A percentile compares a stretch with the other conserved stretches of the same genome.
Evolutionary conservation across 345 rosid genomes (phyloP).

Genomic region (Syzygium grande): DNA sequence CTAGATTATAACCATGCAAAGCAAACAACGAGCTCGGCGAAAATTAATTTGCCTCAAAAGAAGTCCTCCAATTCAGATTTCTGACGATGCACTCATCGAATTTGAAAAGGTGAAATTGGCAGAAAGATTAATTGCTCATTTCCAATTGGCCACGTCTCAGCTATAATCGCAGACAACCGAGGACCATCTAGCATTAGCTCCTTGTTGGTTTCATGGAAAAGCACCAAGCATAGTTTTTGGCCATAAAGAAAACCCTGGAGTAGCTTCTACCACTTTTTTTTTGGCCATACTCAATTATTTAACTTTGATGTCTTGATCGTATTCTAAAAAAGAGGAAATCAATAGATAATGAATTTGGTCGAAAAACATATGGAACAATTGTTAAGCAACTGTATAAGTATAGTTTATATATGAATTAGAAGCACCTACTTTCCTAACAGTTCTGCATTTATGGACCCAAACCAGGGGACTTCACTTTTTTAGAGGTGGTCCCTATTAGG

Average conservation of each 20-base stretch:
- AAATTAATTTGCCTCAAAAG: not conserved
- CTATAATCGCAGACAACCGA: not conserved
- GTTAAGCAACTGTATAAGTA: not conserved
- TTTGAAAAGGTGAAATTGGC: not conserved
- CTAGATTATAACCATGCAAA: not conserved
- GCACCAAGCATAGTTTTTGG: not conserved
- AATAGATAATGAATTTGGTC: not conserved
- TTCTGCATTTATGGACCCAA: not conserved
- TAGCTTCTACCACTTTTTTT: not conserved
- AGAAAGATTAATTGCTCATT: not conserved
- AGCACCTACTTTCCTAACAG: not conserved
- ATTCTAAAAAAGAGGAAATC: not conserved
- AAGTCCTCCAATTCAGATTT: not conserved
- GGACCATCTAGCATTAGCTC: not conserved
- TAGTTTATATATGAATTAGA: not conserved
- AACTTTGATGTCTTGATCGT: not conserved
- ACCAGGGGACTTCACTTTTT: not conserved
- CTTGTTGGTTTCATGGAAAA: not conserved
- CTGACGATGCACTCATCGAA: not conserved
- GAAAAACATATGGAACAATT: not conserved
- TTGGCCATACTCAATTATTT: not conserved
- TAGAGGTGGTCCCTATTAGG: not conserved
- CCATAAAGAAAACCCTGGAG: not conserved
- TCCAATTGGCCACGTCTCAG: not conserved
- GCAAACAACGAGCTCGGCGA: not conserved